Base-by-base conservation (phyloP, 805 yeast species). In the Hanseniaspora taiwanica region DNA sequence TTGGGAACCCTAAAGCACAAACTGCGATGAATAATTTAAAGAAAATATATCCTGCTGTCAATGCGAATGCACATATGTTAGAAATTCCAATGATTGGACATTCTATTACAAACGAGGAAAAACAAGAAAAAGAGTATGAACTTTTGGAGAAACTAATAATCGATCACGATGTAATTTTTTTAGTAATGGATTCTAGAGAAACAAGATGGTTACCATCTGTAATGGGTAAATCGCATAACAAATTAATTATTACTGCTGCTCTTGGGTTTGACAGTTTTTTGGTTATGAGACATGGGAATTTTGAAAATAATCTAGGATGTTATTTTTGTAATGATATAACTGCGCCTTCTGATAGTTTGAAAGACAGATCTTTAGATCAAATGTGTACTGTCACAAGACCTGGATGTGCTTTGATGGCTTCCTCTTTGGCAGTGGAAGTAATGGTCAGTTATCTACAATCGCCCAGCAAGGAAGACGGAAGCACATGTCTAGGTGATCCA, bases 381-480 rank as follows among this genome's bases (percentile, higher is more conserved):
- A 91, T 91, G 96, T 91, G 99, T 54, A 91, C 99, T 0, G 98
- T 91, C 1, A 91, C 98, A 0, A 67, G 98, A 32, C 97, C 99
- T 0, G 98, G 99, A 1, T 87, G 81, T 1, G 95, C 99, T 0
- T 63, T 81, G 50, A 63, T 85, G 60, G 96, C 97, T 0, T 73
- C 94, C 0, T 75, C 96, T 0, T 62, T 78, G 27, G 94, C 94
- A 0, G 94, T 83, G 1, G 98, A 91, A 55, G 60, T 91, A 5
- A 53, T 85, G 45, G 81, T 82, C 0, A 74, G 91, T 1, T 45
- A 83, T 0, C 50, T 84, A 31, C 96, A 89, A 55, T 69, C 37
- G 6, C 24, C 18, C 14, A 8, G 54, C 0, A 37, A 37, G 6
- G 43, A 53, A 2, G 46, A 48, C 5, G 52, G 42, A 2, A 46